Base-by-base conservation (phyloP, 148 eudicot species). In the Dianthus caryophyllus region DNA sequence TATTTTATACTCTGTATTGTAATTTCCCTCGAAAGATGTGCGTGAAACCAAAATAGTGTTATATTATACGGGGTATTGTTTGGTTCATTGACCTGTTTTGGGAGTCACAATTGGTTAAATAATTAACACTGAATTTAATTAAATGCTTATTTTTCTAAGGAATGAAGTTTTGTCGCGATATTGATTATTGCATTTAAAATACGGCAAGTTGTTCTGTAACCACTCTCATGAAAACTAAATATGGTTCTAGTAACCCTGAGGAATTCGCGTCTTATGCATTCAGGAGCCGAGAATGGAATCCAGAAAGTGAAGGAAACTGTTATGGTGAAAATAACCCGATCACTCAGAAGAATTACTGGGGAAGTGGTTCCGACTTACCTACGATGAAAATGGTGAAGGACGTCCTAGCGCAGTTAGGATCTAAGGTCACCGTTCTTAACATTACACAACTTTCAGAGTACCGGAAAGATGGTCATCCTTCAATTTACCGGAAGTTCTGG, bases 401-500 rank as follows among this genome's bases (percentile, higher is more conserved):
- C 30, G 75, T 90, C 58, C 66, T 90, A n/a, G 66, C 71, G n/a
- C 77, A 73, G 18, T 65, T 93, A 76, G 80, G 82, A 17, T 72
- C 95, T 2, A 89, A 87, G 79, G 92, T 93, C 20, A 66, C 83
- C 15, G 88, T 88, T 58, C 82, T 94, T 49, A 90, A 90, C 78
- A 90, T 94, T 66, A 94, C 98, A 64, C 97, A 88, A 77, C 87
- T 94, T 36, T 86, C 98, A 0, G 97, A 90, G 64, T 94, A 90
- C 69, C 79, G 97, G 21, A 94, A 94, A 75, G 98, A 94, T 52
- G 97, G 90, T 0, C 97, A 94, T 72, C 98, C 97, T 48, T 81
- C 95, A n/a, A 84, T 90, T 27, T 88, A 84, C 73, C 92, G 98
- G 41, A 94, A 90, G 84, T 94, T 94, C 80, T 94, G 98, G 98